phyloP scores from a whole-genome alignment of 345 rosid genomes.

The Camelina hispida region DNA sequence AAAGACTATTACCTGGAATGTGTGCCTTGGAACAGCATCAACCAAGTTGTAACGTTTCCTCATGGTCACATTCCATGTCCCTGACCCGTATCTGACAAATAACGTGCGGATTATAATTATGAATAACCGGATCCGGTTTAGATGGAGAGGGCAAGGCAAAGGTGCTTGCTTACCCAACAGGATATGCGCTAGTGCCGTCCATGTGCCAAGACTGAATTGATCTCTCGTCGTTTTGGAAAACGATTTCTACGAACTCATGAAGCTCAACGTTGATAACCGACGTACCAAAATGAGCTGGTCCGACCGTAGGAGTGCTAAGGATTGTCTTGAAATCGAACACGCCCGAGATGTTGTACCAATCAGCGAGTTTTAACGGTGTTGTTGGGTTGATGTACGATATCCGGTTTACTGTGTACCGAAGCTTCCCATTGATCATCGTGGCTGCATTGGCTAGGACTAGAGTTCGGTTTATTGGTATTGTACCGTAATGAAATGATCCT shows the following conservation, averaged over 20 bases:
- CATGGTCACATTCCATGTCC: slow-evolving; percentile 55
- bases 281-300: slow-evolving; percentile 47
- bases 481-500: slow-evolving; percentile 84
- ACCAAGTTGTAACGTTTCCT: slow-evolving; percentile 66
- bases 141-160: background rate
- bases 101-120: background rate
- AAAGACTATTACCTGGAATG: slow-evolving; percentile 58
- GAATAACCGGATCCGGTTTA: slow-evolving; percentile 15
- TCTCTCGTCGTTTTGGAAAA: slow-evolving; percentile 71
- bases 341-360: slow-evolving; percentile 68
- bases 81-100: slow-evolving; percentile 57
- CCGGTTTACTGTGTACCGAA: slow-evolving; percentile 71
- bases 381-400: slow-evolving; percentile 64
- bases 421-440: slow-evolving; percentile 52
- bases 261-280: slow-evolving; percentile 54
- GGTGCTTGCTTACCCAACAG: slow-evolving; percentile 61
- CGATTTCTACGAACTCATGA: slow-evolving; percentile 73
- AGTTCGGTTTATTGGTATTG: slow-evolving; percentile 54
- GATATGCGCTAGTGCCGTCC: slow-evolving; percentile 66
- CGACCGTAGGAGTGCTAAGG: slow-evolving; percentile 50
- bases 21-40: slow-evolving; percentile 67
- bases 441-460: slow-evolving; percentile 54
- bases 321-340: slow-evolving; percentile 62
- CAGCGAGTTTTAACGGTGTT: slow-evolving; percentile 86
- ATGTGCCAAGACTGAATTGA: slow-evolving; percentile 79